phyloP scores from a whole-genome alignment of 1,139 yeast genomes.

The Scheffersomyces illinoinensis region DNA sequence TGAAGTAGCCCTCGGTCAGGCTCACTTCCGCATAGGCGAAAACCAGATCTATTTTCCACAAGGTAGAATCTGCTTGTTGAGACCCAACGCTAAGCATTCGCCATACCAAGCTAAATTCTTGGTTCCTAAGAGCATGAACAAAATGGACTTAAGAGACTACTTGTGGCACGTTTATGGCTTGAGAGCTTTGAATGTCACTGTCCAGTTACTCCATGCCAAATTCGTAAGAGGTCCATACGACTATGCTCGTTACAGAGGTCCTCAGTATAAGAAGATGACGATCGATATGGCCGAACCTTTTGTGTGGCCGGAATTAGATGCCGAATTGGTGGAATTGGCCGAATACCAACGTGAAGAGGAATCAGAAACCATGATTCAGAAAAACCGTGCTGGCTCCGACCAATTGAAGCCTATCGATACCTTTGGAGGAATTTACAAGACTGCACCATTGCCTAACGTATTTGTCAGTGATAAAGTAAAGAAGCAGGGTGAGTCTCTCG shows the following conservation, averaged over 20 bases:
- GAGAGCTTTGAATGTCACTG: slow-evolving; percentile 83
- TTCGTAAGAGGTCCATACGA: slow-evolving; percentile 62
- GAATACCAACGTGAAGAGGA: slow-evolving; percentile 25
- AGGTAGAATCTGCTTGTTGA: slow-evolving; percentile 73
- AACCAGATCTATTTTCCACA: slow-evolving; percentile 76
- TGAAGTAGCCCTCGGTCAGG: slow-evolving; percentile 61
- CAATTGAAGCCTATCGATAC: slow-evolving; percentile 65
- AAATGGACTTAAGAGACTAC: slow-evolving; percentile 88
- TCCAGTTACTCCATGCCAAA: slow-evolving; percentile 76
- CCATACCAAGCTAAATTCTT: slow-evolving; percentile 95
- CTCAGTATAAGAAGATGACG: slow-evolving; percentile 92
- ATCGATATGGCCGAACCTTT: slow-evolving; percentile 92
- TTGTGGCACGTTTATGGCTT: slow-evolving; percentile 85
- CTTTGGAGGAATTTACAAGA: slow-evolving; percentile 77
- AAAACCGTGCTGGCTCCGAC: slow-evolving; percentile 62
- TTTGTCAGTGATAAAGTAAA: slow-evolving; percentile 60
- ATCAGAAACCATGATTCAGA: slow-evolving; percentile 27
- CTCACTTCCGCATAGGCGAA: slow-evolving; percentile 82
- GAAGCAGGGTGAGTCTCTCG: slow-evolving; percentile 41
- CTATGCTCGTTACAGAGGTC: slow-evolving; percentile 71
- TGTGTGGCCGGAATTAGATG: slow-evolving; percentile 79
- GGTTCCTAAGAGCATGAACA: slow-evolving; percentile 89
- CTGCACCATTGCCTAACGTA: slow-evolving; percentile 68
- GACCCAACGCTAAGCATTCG: slow-evolving; percentile 92
- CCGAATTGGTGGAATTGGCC: slow-evolving; percentile 24